phyloP scores from a whole-genome alignment of 139 green algal genomes.

The Chlamydomonas asymmetrica region DNA sequence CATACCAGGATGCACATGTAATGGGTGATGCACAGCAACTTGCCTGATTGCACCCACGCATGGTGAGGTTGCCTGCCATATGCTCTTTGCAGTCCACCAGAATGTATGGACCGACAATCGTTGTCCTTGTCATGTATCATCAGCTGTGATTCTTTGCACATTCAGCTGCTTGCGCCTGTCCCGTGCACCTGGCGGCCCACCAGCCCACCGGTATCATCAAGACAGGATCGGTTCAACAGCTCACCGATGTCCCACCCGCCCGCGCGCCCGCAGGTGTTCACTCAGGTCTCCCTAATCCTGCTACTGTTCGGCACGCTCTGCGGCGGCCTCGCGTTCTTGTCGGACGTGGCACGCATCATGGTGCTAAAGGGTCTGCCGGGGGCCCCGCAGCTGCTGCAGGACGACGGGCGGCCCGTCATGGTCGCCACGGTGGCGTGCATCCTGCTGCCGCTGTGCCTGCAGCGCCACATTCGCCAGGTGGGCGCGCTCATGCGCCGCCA shows the following conservation, averaged over 20 bases:
- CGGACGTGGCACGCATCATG: conserved; percentile 57
- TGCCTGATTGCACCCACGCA: too few relatives aligned
- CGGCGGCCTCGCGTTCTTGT: conserved; percentile 76
- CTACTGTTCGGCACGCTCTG: conserved; percentile 80
- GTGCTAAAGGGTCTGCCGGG: conserved; percentile 15
- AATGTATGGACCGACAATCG: too few relatives aligned
- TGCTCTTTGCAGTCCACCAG: too few relatives aligned
- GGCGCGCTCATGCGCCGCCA: neutral
- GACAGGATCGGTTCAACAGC: neutral
- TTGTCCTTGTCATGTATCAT: too few relatives aligned
- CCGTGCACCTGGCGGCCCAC: neutral
- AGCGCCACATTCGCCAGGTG: conserved; percentile 70
- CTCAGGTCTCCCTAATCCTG: conserved; percentile 68
- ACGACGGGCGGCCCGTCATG: conserved; percentile 62
- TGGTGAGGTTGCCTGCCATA: too few relatives aligned
- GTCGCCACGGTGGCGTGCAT: conserved; percentile 45
- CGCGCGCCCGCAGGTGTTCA: conserved; percentile 50
- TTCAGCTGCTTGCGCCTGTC: neutral
- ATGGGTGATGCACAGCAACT: too few relatives aligned
- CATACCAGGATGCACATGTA: too few relatives aligned
- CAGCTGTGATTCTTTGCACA: too few relatives aligned
- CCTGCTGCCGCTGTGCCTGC: conserved; percentile 71
- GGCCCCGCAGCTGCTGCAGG: conserved; percentile 31
- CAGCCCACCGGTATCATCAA: neutral
- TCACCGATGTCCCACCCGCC: neutral